Evolutionary conservation across 371 early-diverging fungal genomes (phyloP).

Genomic region (Sanchytrium tribonematis): DNA sequence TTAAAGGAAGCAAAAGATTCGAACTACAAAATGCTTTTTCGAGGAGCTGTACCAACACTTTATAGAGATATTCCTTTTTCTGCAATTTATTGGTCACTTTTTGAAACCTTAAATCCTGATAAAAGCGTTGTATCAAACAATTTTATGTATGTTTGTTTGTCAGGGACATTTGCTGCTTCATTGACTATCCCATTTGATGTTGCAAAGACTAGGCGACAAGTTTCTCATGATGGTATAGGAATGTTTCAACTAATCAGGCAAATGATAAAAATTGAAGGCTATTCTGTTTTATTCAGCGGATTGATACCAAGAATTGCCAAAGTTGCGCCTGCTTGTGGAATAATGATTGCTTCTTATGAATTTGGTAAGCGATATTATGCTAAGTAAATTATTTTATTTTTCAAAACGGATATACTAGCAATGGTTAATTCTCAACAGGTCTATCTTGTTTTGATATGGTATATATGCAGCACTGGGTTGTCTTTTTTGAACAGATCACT

Average conservation of each 20-base stretch:
- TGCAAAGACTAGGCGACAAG: slow-evolving; percentile 60
- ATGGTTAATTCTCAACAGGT: too few species aligned
- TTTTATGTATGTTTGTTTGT: slow-evolving; percentile 18
- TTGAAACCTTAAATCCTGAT: not conserved
- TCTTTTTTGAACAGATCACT: too few species aligned
- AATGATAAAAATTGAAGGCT: slow-evolving; percentile 39
- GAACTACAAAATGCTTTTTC: slow-evolving; percentile 24
- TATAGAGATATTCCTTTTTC: slow-evolving; percentile 83
- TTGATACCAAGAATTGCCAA: slow-evolving; percentile 49
- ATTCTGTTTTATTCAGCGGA: slow-evolving; percentile 35
- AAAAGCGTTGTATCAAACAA: not conserved
- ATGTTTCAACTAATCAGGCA: slow-evolving; percentile 8
- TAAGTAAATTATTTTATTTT: too few species aligned
- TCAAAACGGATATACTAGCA: too few species aligned
- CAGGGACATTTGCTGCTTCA: slow-evolving; percentile 38
- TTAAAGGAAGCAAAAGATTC: slow-evolving; percentile 20
- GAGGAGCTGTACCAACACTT: slow-evolving; percentile 67
- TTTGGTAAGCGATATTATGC: slow-evolving; percentile 1
- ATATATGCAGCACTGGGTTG: too few species aligned
- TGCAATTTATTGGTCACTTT: slow-evolving; percentile 9
- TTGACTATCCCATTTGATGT: slow-evolving; percentile 85
- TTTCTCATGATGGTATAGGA: slow-evolving; percentile 12
- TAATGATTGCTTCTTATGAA: slow-evolving; percentile 36
- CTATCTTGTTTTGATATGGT: too few species aligned
- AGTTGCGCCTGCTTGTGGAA: slow-evolving; percentile 77